Evolutionary conservation across 139 green algal genomes (phyloP), one percentile per base, ranked within the genome.

Genomic region (Micractinium conductrix): DNA sequence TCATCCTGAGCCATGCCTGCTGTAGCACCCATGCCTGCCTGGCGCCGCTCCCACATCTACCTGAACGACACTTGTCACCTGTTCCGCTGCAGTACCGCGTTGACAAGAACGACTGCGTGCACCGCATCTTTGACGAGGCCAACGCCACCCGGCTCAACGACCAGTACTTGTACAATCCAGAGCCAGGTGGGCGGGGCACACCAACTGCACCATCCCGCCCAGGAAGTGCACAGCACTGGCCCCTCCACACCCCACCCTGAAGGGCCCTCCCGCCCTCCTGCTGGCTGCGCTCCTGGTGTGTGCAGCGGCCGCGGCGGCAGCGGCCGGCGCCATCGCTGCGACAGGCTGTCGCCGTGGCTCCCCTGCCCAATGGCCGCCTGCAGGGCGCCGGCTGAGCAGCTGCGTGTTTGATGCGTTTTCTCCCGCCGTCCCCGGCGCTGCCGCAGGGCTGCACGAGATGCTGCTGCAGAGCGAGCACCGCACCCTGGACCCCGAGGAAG

Each of bases 401-500:
- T 16, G 48, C 48, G 16, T 58, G 16, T 58, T 58, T 10, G 12
- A 10, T 58, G 48, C 48, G 19, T 21, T 30, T 30, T 28, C 53
- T 16, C 8, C 53, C 53, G 53, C 2, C 53, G 19, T 16, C 26
- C 53, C 62, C 62, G 19, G 26, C 2, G 2, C 28, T 28, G 62
- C 28, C 62, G 62, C 70, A 76, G 70, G 86, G 37, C 43, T 95
- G 6, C 90, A 94, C 48, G 91, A 96, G 87, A 76, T 83, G 50
- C 80, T 96, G 45, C 88, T 96, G 84, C 58, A 87, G 53, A 87
- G 80, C 63, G 33, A 74, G 72, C 84, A 92, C 60, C 81, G 90
- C 60, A 94, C 91, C 9, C 65, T 93, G 10, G 90, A 93, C 42
- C 85, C 88, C 55, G 82, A 88, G 65, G 84, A 95, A 53, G 93